Conservation (phyloP, 2,329 filamentous ascomycete genomes). For the Sarocladium strictum region DNA sequence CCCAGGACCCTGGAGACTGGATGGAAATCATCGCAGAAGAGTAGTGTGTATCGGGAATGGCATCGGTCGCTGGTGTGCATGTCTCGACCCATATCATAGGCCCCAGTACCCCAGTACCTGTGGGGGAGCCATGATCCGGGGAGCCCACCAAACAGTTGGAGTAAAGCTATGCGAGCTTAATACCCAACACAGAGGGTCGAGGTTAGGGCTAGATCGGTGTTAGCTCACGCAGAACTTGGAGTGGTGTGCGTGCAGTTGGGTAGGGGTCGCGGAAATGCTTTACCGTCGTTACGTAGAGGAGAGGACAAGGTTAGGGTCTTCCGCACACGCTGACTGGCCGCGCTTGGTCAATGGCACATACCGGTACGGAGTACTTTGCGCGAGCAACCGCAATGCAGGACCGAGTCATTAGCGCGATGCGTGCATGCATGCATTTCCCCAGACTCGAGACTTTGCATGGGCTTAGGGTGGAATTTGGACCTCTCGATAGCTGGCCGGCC, state of each 20-base stretch:
- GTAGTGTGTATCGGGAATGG: background rate
- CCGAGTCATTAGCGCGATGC: conserved; percentile 8
- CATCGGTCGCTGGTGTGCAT: background rate
- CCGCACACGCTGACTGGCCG: background rate
- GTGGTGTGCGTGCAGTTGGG: background rate
- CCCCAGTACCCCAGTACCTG: background rate
- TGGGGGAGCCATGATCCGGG: background rate
- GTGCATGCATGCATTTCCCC: background rate
- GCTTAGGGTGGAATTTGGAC: background rate
- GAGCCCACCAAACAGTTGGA: too few relatives aligned
- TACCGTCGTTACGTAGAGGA: background rate
- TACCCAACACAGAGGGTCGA: background rate
- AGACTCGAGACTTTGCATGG: background rate
- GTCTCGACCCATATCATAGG: background rate
- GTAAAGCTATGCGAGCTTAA: background rate
- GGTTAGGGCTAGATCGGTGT: background rate
- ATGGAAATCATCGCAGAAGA: too few relatives aligned
- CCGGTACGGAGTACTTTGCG: background rate
- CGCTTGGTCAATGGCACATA: background rate
- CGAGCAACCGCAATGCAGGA: background rate
- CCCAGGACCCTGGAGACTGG: background rate
- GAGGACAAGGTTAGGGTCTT: background rate
- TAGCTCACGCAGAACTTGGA: background rate
- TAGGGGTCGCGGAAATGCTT: background rate
- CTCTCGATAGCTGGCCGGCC: background rate